Percentiles rank a stretch among this genome's conserved stretches.
Conservation (phyloP, 1,284 basidiomycete genomes). For the Cystobasidium pallidum region DNA sequence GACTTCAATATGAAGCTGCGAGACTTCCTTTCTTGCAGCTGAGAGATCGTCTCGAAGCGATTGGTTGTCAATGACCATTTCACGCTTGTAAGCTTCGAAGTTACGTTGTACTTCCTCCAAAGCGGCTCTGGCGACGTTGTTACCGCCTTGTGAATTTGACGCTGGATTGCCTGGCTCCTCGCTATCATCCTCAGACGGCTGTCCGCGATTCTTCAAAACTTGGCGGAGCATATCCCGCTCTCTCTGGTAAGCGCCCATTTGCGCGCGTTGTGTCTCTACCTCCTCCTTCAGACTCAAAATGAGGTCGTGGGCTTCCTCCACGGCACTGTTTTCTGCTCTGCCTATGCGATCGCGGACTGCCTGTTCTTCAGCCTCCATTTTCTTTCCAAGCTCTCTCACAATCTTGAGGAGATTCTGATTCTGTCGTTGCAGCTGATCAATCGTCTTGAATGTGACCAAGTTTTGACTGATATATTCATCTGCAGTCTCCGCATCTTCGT, state of each 20-base stretch:
- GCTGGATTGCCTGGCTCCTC: neutral
- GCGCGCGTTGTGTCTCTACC: slow-evolving; percentile 69
- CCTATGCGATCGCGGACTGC: slow-evolving; percentile 42
- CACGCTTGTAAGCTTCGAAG: slow-evolving; percentile 75
- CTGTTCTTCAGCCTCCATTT: slow-evolving; percentile 57
- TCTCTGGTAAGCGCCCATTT: slow-evolving; percentile 76
- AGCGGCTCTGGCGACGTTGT: slow-evolving; percentile 53
- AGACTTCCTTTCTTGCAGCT: slow-evolving; percentile 68
- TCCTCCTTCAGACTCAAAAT: slow-evolving; percentile 78
- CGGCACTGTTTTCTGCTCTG: slow-evolving; percentile 68
- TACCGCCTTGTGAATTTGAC: slow-evolving; percentile 4
- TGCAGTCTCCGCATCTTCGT: slow-evolving; percentile 57
- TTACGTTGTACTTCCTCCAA: slow-evolving; percentile 72
- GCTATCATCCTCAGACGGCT: neutral
- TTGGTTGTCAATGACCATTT: slow-evolving; percentile 72
- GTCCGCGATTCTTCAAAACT: slow-evolving; percentile 57
- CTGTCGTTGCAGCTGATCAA: slow-evolving; percentile 80
- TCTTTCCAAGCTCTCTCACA: slow-evolving; percentile 65
- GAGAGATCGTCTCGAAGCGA: slow-evolving; percentile 71
- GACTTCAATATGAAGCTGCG: slow-evolving; percentile 67
- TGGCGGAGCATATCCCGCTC: slow-evolving; percentile 85
- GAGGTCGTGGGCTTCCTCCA: slow-evolving; percentile 82
- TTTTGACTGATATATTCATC: slow-evolving; percentile 84
- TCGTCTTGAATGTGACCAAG: slow-evolving; percentile 82
- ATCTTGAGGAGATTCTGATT: slow-evolving; percentile 86